A percentile compares a stretch with the other conserved stretches of the same genome.
Conservation (phyloP, 192 early-diverging fungal genomes). For the Haplosporangium gracile region DNA sequence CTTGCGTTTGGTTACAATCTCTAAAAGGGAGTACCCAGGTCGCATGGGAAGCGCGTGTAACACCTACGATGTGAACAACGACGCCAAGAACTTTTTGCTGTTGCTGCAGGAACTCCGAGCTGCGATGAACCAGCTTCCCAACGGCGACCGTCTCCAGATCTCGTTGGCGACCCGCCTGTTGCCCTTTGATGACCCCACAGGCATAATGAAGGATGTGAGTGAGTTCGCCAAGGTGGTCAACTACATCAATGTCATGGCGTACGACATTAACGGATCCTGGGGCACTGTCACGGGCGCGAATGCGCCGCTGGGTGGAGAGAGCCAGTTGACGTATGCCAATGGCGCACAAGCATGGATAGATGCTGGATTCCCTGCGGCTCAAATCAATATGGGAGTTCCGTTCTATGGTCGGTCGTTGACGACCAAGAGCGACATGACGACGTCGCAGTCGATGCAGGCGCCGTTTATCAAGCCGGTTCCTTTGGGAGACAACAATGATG, state of each 20-base stretch:
- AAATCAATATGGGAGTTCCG: conserved; percentile 72
- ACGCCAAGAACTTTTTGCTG: conserved; percentile 71
- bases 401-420: conserved; percentile 71
- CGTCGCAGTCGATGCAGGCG: conserved; percentile 22
- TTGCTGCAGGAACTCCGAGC: conserved; percentile 72
- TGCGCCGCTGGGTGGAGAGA: conserved; percentile 54
- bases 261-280: conserved; percentile 67
- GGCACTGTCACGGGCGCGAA: conserved; percentile 60
- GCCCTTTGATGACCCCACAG: conserved; percentile 68
- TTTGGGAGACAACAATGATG: conserved; percentile 67
- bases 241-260: conserved; percentile 78
- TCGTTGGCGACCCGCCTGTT: conserved; percentile 73
- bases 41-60: conserved; percentile 73
- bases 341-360: conserved; percentile 69
- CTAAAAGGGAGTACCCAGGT: conserved; percentile 75
- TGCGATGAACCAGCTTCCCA: conserved; percentile 58
- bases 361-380: conserved; percentile 68
- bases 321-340: conserved; percentile 57
- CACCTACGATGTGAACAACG: conserved; percentile 64
- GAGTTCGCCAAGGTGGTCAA: conserved; percentile 71
- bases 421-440: conserved; percentile 15
- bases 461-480: conserved; percentile 58
- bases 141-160: conserved; percentile 62
- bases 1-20: background rate
- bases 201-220: conserved; percentile 67